A percentile compares a stretch with the other conserved stretches of the same genome.
phyloP scores from a whole-genome alignment of 495 filamentous ascomycete species.

The Tetracladium setigerum region DNA sequence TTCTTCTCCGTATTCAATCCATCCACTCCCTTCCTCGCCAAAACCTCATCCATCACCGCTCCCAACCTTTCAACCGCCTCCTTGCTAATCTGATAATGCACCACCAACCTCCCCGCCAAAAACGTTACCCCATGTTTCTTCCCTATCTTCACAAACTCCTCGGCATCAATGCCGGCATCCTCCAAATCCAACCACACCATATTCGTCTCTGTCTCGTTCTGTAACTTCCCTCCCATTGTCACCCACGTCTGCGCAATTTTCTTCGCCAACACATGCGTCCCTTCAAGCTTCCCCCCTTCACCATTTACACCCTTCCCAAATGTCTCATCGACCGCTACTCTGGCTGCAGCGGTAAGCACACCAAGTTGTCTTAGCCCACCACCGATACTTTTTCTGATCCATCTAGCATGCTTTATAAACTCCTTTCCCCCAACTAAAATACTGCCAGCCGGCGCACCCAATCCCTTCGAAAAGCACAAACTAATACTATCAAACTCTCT shows the following conservation, averaged over 20 bases:
- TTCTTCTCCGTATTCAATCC: background rate
- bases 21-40: conserved; percentile 7
- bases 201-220: conserved; percentile 72
- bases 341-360: conserved; percentile 49
- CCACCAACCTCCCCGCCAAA: conserved; percentile 45
- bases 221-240: conserved; percentile 49
- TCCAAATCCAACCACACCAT: conserved; percentile 89
- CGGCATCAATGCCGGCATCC: conserved; percentile 30
- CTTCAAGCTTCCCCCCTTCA: conserved; percentile 54
- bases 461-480: conserved; percentile 82
- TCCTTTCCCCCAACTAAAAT: conserved; percentile 60
- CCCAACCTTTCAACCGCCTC: conserved; percentile 42
- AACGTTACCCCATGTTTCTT: conserved; percentile 47
- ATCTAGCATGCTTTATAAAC: conserved; percentile 65
- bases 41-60: conserved; percentile 36
- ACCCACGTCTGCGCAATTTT: conserved; percentile 57
- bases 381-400: conserved; percentile 78
- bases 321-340: conserved; percentile 56
- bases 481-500: conserved; percentile 70
- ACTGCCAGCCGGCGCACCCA: conserved; percentile 83
- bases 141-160: conserved; percentile 40
- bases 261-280: conserved; percentile 58
- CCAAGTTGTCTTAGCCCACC: conserved; percentile 73
- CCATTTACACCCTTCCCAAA: conserved; percentile 57
- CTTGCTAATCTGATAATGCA: conserved; percentile 57